These are phyloP conservation scores for Brassica napus DNA, from an alignment of 345 rosid genomes.

Conservation along the genomic window Da-Ae NC_063446.1:42443001-42443500, in stretches of 20 bases:
- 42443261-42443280: conserved; percentile 30
- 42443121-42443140: conserved; percentile 78
- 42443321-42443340: background rate
- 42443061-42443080: conserved; percentile 83
- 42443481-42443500: background rate
- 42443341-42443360: background rate
- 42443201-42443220: conserved; percentile 11
- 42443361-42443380: conserved; percentile 16
- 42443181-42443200: conserved; percentile 14
- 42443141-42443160: conserved; percentile 62
- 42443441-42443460: background rate
- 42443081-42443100: conserved; percentile 82
- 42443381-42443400: conserved; percentile 9
- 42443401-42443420: conserved; percentile 17
- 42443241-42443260: conserved; percentile 3
- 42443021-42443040: conserved; percentile 63
- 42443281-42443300: conserved; percentile 27
- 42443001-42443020: conserved; percentile 1
- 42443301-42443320: background rate
- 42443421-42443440: conserved; percentile 14
- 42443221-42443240: conserved; percentile 3
- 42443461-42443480: background rate
- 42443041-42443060: conserved; percentile 71
- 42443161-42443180: conserved; percentile 50
- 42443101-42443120: conserved; percentile 86